Conservation (phyloP, 1,284 basidiomycete genomes). For the Ustilago bromivora region DNA sequence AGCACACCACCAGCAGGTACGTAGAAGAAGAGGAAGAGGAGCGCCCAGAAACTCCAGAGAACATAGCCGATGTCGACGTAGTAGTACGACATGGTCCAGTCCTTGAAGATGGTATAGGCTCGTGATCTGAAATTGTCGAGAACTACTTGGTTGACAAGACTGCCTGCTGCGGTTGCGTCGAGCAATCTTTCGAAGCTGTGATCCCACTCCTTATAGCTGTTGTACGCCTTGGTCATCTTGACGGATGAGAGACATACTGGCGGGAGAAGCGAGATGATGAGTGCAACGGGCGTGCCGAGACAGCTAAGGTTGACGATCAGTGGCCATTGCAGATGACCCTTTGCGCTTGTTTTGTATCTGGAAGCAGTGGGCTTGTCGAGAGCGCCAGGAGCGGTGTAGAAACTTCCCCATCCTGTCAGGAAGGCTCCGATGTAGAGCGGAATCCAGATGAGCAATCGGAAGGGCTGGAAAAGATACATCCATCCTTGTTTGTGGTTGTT, state of each 20-base stretch:
- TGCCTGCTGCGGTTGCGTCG: background rate
- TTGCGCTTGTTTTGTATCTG: conserved; percentile 26
- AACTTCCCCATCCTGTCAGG: conserved; percentile 58
- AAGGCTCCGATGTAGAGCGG: conserved; percentile 54
- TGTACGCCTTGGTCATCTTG: conserved; percentile 21
- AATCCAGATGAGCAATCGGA: conserved; percentile 38
- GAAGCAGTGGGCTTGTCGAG: conserved; percentile 50
- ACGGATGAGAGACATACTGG: conserved; percentile 27
- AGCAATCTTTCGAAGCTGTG: conserved; percentile 11
- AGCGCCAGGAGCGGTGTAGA: conserved; percentile 61
- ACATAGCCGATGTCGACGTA: conserved; percentile 47
- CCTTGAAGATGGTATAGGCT: conserved; percentile 38
- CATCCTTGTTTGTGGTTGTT: conserved; percentile 5
- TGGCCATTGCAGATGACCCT: conserved; percentile 44
- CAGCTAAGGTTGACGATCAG: conserved; percentile 55
- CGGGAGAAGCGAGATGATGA: conserved; percentile 40
- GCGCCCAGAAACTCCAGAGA: conserved; percentile 56
- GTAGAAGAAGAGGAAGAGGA: conserved; percentile 56
- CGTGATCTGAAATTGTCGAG: conserved; percentile 16
- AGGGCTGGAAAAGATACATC: conserved; percentile 20
- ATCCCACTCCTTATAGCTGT: conserved; percentile 32
- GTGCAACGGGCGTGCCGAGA: conserved; percentile 50
- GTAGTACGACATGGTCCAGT: conserved; percentile 35
- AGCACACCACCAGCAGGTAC: conserved; percentile 58
- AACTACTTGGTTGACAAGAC: conserved; percentile 14